These are phyloP conservation scores for Nannochloropsis granulata DNA, from an alignment of 108 stramenopile species.

Conservation along the genomic window DNA sequence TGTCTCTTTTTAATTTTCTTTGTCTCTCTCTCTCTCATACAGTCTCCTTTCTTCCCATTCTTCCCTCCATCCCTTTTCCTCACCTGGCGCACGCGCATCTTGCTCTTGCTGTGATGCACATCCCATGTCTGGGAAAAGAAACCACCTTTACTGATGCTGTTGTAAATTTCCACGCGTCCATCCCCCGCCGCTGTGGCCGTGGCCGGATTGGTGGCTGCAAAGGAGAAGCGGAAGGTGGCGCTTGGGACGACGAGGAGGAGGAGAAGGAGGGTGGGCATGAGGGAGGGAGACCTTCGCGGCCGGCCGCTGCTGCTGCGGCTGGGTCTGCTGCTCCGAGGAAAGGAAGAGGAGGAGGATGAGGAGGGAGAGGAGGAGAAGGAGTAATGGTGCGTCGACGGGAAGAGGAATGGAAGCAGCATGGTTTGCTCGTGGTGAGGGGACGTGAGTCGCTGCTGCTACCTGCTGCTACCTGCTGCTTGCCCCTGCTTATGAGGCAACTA, in stretches of 20 bases:
- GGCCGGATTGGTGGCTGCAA: background rate
- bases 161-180: background rate
- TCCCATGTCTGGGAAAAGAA: slow-evolving; percentile 21
- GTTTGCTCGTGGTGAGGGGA: no score
- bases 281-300: background rate
- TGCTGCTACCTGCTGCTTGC: no score
- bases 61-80: background rate
- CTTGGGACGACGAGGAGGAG: background rate
- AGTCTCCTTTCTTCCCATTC: background rate
- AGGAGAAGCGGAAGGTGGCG: background rate
- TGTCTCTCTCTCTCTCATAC: background rate
- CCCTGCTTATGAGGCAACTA: no score
- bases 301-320: background rate
- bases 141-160: slow-evolving; percentile 16
- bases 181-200: background rate
- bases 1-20: background rate
- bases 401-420: background rate
- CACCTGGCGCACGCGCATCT: slow-evolving; percentile 34
- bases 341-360: background rate
- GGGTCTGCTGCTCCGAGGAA: background rate
- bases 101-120: slow-evolving; percentile 2
- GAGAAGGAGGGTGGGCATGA: background rate
- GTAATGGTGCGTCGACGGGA: background rate
- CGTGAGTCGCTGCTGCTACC: no score
- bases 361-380: background rate